A percentile compares a stretch with the other conserved stretches of the same genome.
These are phyloP conservation scores for Cantharellus cinnabarinus DNA, from an alignment of 768 basidiomycete genomes.

Conservation along the genomic window DNA sequence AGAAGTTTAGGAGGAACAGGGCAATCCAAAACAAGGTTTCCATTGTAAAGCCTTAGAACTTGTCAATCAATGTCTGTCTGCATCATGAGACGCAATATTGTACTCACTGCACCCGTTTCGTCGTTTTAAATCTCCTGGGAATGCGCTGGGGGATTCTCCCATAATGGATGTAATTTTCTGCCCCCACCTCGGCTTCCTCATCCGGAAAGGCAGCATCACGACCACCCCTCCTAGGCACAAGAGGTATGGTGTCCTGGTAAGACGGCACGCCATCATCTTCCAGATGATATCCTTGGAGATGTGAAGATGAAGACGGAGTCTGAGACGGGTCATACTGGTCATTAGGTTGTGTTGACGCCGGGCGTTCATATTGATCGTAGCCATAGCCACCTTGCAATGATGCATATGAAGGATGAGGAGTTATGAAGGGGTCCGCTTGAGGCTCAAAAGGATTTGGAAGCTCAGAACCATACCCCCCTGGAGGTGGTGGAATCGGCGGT, in stretches of 20 bases:
- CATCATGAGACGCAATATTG: neutral
- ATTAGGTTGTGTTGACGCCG: neutral
- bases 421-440: neutral
- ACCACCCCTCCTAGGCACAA: neutral
- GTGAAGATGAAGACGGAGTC: neutral
- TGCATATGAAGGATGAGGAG: neutral
- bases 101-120: slow-evolving; percentile 55
- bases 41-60: slow-evolving; percentile 43
- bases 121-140: slow-evolving; percentile 76
- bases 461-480: neutral
- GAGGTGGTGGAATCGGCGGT: neutral
- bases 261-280: neutral
- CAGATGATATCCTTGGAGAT: neutral
- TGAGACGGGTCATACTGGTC: neutral
- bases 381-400: neutral
- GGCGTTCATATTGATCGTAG: neutral
- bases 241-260: neutral
- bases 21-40: slow-evolving; percentile 82
- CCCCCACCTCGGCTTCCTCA: neutral
- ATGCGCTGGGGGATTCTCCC: slow-evolving; percentile 83
- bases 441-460: neutral
- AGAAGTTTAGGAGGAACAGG: slow-evolving; percentile 82
- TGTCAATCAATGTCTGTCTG: neutral
- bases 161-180: slow-evolving; percentile 29
- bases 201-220: neutral